These are phyloP conservation scores for Arachis hypogaea DNA, from an alignment of 306 rosid species.

Conservation along the genomic window DNA sequence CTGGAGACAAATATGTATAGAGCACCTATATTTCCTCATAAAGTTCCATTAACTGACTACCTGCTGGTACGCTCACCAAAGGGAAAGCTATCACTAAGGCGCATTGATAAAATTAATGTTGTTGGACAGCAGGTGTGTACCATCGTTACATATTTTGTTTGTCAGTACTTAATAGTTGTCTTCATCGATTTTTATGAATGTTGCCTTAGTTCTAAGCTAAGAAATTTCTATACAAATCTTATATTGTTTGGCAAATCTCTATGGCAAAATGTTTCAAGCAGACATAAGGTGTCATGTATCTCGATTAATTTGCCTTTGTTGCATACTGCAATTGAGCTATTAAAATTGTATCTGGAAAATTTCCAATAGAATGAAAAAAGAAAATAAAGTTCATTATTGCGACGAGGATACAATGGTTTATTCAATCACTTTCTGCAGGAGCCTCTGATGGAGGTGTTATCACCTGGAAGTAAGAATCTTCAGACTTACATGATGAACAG, in stretches of 20 bases:
- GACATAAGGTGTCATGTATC: constrained; percentile 18
- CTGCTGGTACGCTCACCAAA: constrained; percentile 90
- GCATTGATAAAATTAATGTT: constrained; percentile 81
- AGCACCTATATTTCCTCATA: constrained; percentile 91
- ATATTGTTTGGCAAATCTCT: constrained; percentile 11
- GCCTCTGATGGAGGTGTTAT: constrained; percentile 94
- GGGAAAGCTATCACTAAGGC: constrained; percentile 88
- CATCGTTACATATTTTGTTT: constrained; percentile 18
- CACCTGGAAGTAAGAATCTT: constrained; percentile 95
- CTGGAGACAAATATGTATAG: constrained; percentile 97
- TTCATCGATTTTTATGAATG: constrained; percentile 15
- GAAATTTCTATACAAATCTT: constrained; percentile 16
- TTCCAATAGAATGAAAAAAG: background rate
- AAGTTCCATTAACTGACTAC: constrained; percentile 85
- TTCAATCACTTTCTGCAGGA: constrained; percentile 62
- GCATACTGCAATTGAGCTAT: constrained; percentile 19
- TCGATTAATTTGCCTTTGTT: constrained; percentile 20
- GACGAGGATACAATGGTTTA: constrained; percentile 14
- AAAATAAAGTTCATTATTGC: background rate
- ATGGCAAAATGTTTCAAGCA: constrained; percentile 21
- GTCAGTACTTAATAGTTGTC: constrained; percentile 16
- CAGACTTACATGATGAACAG: constrained; percentile 88
- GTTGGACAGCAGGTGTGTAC: constrained; percentile 93
- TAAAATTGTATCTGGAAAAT: constrained; percentile 12
- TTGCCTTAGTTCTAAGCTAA: constrained; percentile 6